Evolutionary conservation across 768 basidiomycete genomes (phyloP).

Genomic region (Russula griseocarnosa): DNA sequence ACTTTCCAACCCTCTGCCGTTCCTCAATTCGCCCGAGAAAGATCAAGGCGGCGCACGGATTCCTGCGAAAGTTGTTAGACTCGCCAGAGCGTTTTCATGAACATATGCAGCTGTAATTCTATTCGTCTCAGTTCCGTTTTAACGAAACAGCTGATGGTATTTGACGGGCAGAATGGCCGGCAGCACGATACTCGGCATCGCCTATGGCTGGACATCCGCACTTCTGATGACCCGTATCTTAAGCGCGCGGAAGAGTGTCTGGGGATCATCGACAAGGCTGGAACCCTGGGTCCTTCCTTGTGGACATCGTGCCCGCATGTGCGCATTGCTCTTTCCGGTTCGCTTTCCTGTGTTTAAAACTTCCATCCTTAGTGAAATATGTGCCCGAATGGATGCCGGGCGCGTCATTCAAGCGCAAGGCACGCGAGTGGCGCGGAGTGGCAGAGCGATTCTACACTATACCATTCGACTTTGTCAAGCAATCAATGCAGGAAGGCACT

Average conservation of each 20-base stretch:
- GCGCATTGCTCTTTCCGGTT: neutral
- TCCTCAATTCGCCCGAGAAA: constrained; percentile 34
- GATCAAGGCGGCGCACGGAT: constrained; percentile 33
- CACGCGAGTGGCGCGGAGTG: constrained; percentile 26
- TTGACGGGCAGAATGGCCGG: constrained; percentile 21
- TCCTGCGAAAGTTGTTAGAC: constrained; percentile 37
- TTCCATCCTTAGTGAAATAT: constrained; percentile 26
- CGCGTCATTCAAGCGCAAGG: constrained; percentile 29
- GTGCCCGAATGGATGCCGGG: constrained; percentile 32
- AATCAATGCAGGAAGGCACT: constrained; percentile 22
- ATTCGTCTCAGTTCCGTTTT: too few species aligned
- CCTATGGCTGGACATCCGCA: constrained; percentile 26
- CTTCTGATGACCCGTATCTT: constrained; percentile 25
- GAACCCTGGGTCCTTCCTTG: constrained; percentile 31
- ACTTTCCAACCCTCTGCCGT: constrained; percentile 30
- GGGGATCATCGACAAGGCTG: constrained; percentile 22
- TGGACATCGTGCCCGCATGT: constrained; percentile 33
- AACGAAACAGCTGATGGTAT: neutral
- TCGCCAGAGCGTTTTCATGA: constrained; percentile 35
- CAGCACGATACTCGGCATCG: constrained; percentile 26
- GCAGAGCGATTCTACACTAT: constrained; percentile 25
- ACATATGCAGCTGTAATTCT: constrained; percentile 38
- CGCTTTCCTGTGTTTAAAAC: neutral
- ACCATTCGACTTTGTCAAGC: constrained; percentile 29
- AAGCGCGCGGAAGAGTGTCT: constrained; percentile 27